Percentiles rank a stretch among this genome's conserved stretches.
phyloP scores from a whole-genome alignment of 164 flowering plant genomes.

The Litsea cubeba region DNA sequence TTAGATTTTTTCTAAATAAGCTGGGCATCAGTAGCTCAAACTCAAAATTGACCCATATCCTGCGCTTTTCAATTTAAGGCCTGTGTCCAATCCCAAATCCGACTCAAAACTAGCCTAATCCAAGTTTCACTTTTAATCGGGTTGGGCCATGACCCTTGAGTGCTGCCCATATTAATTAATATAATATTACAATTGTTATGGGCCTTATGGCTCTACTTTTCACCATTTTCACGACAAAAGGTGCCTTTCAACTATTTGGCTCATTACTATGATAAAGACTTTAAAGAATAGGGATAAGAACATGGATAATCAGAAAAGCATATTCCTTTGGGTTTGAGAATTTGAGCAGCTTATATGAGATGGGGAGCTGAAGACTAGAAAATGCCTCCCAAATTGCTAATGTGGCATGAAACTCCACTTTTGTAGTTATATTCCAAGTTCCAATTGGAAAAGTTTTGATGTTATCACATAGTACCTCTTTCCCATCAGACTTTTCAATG shows the following conservation, averaged over 20 bases:
- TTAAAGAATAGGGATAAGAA: neutral
- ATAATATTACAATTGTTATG: neutral
- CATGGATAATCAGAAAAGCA: neutral
- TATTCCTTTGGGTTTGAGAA: neutral
- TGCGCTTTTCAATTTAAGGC: neutral
- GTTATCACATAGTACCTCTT: neutral
- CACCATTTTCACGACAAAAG: neutral
- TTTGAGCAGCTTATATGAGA: neutral
- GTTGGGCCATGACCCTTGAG: neutral
- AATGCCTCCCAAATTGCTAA: neutral
- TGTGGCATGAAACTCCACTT: neutral
- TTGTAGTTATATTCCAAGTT: neutral
- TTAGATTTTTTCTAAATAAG: too few relatives aligned
- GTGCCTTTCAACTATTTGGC: neutral
- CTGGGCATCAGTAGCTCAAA: too few relatives aligned
- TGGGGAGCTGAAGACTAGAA: neutral
- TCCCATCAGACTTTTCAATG: neutral
- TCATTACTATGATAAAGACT: neutral
- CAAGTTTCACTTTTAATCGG: neutral
- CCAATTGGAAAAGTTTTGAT: neutral
- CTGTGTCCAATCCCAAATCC: neutral
- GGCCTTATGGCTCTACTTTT: neutral
- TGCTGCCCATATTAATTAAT: neutral
- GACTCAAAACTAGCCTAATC: too few relatives aligned
- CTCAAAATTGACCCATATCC: neutral